Conservation (phyloP, 306 rosid genomes). For the Cucumis hystrix region DNA sequence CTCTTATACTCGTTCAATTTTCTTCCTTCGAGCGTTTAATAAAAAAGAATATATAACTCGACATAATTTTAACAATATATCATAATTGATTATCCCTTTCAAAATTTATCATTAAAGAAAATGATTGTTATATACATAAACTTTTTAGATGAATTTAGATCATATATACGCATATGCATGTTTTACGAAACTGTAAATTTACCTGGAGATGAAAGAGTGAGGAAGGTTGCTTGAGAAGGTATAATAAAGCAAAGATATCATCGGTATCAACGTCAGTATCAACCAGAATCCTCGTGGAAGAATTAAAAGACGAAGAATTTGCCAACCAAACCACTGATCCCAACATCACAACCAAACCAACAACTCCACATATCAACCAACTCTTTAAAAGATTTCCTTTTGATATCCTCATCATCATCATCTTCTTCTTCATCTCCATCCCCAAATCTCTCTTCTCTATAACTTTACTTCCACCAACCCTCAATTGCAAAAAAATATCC, state of each 20-base stretch:
- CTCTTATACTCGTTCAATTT: no score
- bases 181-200: neutral
- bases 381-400: neutral
- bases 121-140: no score
- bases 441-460: neutral
- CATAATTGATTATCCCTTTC: no score
- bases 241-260: constrained; percentile 63
- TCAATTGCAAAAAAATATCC: no score
- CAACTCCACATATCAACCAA: neutral
- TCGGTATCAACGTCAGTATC: constrained; percentile 85
- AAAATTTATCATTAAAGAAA: no score
- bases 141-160: no score
- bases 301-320: neutral
- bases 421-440: neutral
- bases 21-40: no score
- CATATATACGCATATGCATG: no score
- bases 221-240: constrained; percentile 75
- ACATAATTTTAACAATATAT: no score
- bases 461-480: no score
- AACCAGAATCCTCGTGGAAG: constrained; percentile 49
- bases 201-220: constrained; percentile 76
- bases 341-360: neutral
- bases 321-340: neutral
- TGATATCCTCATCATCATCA: neutral
- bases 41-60: no score